Conservation (phyloP, 2,329 filamentous ascomycete genomes). For the Elsinoe ampelina region DNA sequence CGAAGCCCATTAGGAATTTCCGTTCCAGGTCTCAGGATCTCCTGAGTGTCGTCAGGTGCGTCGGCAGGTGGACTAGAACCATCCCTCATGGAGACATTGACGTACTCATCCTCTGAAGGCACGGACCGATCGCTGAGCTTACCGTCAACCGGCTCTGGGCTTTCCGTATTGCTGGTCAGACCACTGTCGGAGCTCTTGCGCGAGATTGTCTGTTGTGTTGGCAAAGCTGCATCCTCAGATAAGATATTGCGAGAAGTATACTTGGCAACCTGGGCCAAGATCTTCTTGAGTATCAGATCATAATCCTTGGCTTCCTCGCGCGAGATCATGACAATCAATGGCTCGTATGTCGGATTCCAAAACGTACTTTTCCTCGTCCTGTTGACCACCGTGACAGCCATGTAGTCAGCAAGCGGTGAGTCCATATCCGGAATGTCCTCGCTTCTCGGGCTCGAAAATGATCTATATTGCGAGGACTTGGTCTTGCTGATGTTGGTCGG, state of each 20-base stretch:
- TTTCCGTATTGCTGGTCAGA: slow-evolving; percentile 19
- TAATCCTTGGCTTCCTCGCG: slow-evolving; percentile 61
- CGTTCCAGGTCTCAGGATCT: slow-evolving; percentile 44
- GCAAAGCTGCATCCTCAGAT: slow-evolving; percentile 30
- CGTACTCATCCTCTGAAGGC: slow-evolving; percentile 80
- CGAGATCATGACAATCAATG: slow-evolving; percentile 63
- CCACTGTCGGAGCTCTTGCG: slow-evolving; percentile 11
- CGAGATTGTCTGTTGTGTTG: neutral
- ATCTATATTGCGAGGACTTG: slow-evolving; percentile 15
- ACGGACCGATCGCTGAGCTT: slow-evolving; percentile 70
- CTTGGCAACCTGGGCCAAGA: slow-evolving; percentile 64
- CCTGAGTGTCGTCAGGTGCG: slow-evolving; percentile 31
- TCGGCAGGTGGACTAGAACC: slow-evolving; percentile 4
- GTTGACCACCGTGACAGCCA: slow-evolving; percentile 59
- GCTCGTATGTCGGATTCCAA: slow-evolving; percentile 13
- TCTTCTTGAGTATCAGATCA: slow-evolving; percentile 68
- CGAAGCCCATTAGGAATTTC: slow-evolving; percentile 57
- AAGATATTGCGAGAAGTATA: slow-evolving; percentile 49
- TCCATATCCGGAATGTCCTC: slow-evolving; percentile 46
- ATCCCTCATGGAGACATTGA: slow-evolving; percentile 81
- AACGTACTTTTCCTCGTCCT: slow-evolving; percentile 18
- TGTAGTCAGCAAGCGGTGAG: slow-evolving; percentile 52
- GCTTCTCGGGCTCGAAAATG: slow-evolving; percentile 21
- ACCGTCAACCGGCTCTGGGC: slow-evolving; percentile 20
- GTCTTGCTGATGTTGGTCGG: slow-evolving; percentile 60